Evolutionary conservation across 306 rosid genomes (phyloP).

Genomic region (Pyrus communis): DNA sequence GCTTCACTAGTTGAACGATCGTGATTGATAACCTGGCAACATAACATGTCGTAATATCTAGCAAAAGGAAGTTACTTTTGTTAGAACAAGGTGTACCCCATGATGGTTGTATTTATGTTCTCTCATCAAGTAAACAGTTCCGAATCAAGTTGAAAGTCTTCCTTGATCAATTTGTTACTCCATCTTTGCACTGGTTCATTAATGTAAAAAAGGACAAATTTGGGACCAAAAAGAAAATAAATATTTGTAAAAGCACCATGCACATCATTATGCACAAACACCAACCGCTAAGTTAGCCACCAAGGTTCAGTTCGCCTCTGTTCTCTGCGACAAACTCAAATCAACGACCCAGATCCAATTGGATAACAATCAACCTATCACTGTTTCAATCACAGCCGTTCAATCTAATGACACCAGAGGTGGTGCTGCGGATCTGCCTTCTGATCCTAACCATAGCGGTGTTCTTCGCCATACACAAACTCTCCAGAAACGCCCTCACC

Average conservation of each 20-base stretch:
- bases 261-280: background rate
- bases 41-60: background rate
- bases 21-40: background rate
- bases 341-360: background rate
- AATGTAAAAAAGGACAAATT: background rate
- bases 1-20: background rate
- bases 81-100: background rate
- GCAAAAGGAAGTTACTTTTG: background rate
- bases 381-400: background rate
- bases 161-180: background rate
- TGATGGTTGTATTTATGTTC: background rate
- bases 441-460: conserved; percentile 32
- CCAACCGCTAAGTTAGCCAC: background rate
- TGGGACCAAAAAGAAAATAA: background rate
- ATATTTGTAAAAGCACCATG: background rate
- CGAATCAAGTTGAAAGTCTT: background rate
- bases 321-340: background rate
- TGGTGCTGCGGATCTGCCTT: conserved; percentile 32
- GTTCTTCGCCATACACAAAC: conserved; percentile 19
- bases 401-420: conserved; percentile 27
- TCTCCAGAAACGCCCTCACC: conserved; percentile 25
- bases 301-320: background rate
- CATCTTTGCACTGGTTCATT: background rate
- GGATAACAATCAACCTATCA: background rate
- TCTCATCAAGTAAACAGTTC: background rate